Evolutionary conservation across 352 stramenopile genomes (phyloP).

Genomic region (Thraustotheca clavata): DNA sequence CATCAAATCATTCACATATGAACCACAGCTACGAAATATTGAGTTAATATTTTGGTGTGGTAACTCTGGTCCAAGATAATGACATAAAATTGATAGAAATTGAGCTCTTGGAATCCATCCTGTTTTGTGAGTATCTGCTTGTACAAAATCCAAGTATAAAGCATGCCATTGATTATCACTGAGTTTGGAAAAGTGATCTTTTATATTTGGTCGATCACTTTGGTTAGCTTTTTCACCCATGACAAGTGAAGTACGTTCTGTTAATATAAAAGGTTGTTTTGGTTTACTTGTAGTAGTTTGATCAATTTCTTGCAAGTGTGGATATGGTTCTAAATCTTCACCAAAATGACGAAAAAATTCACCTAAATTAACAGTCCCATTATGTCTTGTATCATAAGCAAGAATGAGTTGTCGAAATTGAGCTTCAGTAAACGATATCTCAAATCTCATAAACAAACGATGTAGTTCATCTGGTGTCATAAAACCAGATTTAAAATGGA

Average conservation of each 20-base stretch:
- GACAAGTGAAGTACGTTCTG: constrained; percentile 18
- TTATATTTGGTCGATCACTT: constrained; percentile 28
- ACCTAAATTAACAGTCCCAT: constrained; percentile 42
- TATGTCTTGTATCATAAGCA: constrained; percentile 31
- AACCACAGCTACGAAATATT: constrained; percentile 57
- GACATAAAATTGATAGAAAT: constrained; percentile 47
- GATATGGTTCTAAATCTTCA: constrained; percentile 24
- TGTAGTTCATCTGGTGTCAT: constrained; percentile 40
- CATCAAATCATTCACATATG: constrained; percentile 56
- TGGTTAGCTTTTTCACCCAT: constrained; percentile 19
- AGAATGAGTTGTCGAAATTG: constrained; percentile 32
- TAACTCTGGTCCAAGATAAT: constrained; percentile 46
- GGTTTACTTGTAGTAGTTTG: not conserved
- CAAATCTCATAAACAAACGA: constrained; percentile 40
- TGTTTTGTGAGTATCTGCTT: constrained; percentile 46
- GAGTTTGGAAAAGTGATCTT: constrained; percentile 56
- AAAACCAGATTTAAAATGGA: constrained; percentile 32
- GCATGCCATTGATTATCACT: constrained; percentile 47
- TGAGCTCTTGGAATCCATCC: constrained; percentile 53
- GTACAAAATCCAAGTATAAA: constrained; percentile 54
- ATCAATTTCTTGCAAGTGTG: constrained; percentile 27
- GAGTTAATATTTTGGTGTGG: constrained; percentile 41
- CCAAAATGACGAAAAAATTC: constrained; percentile 59
- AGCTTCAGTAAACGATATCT: constrained; percentile 33
- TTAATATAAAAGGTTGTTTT: constrained; percentile 10